These are phyloP conservation scores for Silene noctiflora DNA, from an alignment of 179 eudicot genomes.

Conservation along the genomic window DNA sequence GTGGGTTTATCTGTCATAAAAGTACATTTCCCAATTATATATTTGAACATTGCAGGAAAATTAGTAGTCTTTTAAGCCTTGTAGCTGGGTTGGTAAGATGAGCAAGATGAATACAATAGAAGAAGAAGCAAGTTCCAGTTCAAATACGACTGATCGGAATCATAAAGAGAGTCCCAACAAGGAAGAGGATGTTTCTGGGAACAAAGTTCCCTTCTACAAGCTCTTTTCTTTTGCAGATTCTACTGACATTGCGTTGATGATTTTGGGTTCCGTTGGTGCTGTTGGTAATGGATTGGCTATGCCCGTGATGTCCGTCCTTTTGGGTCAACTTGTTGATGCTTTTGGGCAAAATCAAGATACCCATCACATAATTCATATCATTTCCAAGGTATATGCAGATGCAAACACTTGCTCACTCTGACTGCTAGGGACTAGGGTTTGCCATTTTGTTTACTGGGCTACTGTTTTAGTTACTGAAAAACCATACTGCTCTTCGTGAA, in stretches of 20 bases:
- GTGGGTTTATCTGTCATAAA: not conserved
- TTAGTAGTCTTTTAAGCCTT: slow-evolving; percentile 4
- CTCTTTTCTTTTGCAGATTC: slow-evolving; percentile 66
- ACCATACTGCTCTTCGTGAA: not conserved
- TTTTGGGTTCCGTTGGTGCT: slow-evolving; percentile 65
- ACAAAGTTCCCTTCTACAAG: slow-evolving; percentile 56
- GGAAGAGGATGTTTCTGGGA: slow-evolving; percentile 10
- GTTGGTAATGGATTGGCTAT: slow-evolving; percentile 58
- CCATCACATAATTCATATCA: slow-evolving; percentile 32
- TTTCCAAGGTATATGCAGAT: slow-evolving; percentile 46
- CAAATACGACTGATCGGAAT: slow-evolving; percentile 1
- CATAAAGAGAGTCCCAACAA: slow-evolving; percentile 6
- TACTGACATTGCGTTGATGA: slow-evolving; percentile 54
- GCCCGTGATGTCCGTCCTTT: slow-evolving; percentile 70
- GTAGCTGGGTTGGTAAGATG: slow-evolving; percentile 10
- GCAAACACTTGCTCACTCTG: not conserved
- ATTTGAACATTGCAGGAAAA: slow-evolving; percentile 7
- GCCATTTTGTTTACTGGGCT: no score
- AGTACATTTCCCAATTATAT: not conserved
- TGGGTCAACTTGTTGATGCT: slow-evolving; percentile 60
- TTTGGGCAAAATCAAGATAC: slow-evolving; percentile 51
- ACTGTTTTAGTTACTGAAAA: no score
- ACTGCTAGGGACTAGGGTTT: no score
- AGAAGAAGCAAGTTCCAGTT: slow-evolving; percentile 19
- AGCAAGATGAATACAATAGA: slow-evolving; percentile 17